A percentile compares a stretch with the other conserved stretches of the same genome.
Evolutionary conservation across 805 yeast species (phyloP).

Genomic region (Candida tallmaniae): DNA sequence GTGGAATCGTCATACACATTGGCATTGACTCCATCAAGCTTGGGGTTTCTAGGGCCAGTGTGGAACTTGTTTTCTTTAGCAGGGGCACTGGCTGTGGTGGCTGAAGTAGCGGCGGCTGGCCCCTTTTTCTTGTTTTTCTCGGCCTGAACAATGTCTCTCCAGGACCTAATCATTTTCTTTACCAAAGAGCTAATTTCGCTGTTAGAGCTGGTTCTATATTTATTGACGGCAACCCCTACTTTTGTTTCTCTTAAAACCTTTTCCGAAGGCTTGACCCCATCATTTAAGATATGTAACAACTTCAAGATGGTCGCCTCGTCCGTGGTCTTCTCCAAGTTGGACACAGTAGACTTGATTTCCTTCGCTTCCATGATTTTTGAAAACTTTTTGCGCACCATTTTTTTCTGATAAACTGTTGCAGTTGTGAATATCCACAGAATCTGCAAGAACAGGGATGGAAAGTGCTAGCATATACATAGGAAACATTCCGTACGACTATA

Average conservation of each 20-base stretch:
- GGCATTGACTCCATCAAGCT: slow-evolving; percentile 74
- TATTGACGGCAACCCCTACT: slow-evolving; percentile 96
- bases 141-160: slow-evolving; percentile 85
- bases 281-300: slow-evolving; percentile 60
- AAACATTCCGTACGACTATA: slow-evolving; percentile 86
- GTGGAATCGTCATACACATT: slow-evolving; percentile 68
- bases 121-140: slow-evolving; percentile 47
- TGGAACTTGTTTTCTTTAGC: slow-evolving; percentile 35
- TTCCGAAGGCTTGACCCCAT: slow-evolving; percentile 80
- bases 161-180: slow-evolving; percentile 72
- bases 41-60: slow-evolving; percentile 64
- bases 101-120: slow-evolving; percentile 10
- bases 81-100: slow-evolving; percentile 3
- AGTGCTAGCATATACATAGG: slow-evolving; percentile 64
- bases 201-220: slow-evolving; percentile 65
- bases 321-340: slow-evolving; percentile 66
- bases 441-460: slow-evolving; percentile 1
- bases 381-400: neutral
- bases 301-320: slow-evolving; percentile 61
- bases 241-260: slow-evolving; percentile 84
- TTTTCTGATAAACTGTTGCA: neutral
- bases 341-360: slow-evolving; percentile 66
- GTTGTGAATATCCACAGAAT: neutral
- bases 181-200: slow-evolving; percentile 68
- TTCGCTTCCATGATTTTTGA: slow-evolving; percentile 52